Base-by-base conservation (phyloP, 2,329 filamentous ascomycete genomes). In the Apiospora koreana region DNA sequence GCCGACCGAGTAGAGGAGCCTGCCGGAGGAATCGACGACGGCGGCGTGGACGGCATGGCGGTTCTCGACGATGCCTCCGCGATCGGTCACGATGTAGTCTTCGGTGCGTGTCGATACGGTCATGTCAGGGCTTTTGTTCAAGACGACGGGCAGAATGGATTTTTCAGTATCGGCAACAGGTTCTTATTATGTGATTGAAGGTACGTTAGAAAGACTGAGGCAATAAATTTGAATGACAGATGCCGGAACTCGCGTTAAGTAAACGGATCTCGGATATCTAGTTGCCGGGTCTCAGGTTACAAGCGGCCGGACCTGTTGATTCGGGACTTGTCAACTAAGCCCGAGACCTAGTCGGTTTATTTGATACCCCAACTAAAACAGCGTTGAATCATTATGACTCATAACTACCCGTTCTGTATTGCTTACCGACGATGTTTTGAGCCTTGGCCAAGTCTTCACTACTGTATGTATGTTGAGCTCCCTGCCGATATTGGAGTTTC, bases 51-150 rank as follows among this genome's bases (percentile, higher is more conserved):
- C 78, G 3, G 72, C 70, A 71, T 86, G 84, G 1, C 78, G 77
- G 72, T 85, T 85, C 74, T 86, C 84, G 8, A 83, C 54, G 48
- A 82, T 77, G 41, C 77, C 81, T n/a, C 79, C 79, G 48, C 84
- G 75, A 58, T 82, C 77, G 6, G 79, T 81, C 65, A 81, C 65
- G 9, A 85, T 75, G 9, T 74, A 79, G 71, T 83, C 76, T 41
- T 42, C 42, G 16, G 28, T 68, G 67, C 48, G 58, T 41, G 6
- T 16, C 42, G 45, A 68, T 10, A 54, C 5, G 42, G 42, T 54
- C 48, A 54, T 54, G 14, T 31, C 48, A 21, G 16, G 25, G 48
- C 25, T 54, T 43, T 54, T 31, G 14, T 54, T 21, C 48, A 28
- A 18, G 16, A 6, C 48, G 4, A 25, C 12, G 10, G 2, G 46